phyloP scores from a whole-genome alignment of 2,329 filamentous ascomycete species.

The Microascus cirrosus region DNA sequence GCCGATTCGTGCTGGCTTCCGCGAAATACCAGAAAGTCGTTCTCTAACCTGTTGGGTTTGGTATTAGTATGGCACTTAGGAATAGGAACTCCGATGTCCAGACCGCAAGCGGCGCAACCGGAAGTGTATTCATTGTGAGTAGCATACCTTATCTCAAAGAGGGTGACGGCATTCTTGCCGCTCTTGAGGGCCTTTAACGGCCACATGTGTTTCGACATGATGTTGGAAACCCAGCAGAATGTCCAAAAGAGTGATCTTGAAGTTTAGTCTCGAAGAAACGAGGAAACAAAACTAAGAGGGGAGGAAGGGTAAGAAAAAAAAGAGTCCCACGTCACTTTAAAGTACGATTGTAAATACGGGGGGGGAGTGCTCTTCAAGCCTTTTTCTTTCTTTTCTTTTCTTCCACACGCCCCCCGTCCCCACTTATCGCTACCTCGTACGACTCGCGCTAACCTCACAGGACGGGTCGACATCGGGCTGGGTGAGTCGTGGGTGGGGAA shows the following conservation, averaged over 20 bases:
- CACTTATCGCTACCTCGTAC: too few species aligned
- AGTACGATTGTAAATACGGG: background rate
- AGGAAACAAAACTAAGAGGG: background rate
- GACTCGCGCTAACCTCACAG: too few species aligned
- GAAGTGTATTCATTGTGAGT: background rate
- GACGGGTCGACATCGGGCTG: too few species aligned
- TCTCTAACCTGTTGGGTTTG: constrained; percentile 48
- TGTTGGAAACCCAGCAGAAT: background rate
- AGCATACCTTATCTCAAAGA: constrained; percentile 48
- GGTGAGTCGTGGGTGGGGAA: too few species aligned
- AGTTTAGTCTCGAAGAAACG: background rate
- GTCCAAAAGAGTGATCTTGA: background rate
- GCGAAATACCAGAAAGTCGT: constrained; percentile 69
- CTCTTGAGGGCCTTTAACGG: constrained; percentile 46
- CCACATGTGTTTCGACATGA: constrained; percentile 29
- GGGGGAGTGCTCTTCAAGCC: too few species aligned
- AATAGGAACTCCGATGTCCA: background rate
- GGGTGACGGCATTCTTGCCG: constrained; percentile 36
- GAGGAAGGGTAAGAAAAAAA: background rate
- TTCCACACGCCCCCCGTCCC: too few species aligned
- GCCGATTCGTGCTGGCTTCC: constrained; percentile 65
- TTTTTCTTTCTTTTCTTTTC: too few species aligned
- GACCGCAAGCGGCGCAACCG: background rate
- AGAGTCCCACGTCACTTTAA: background rate
- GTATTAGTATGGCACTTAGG: background rate